These are phyloP conservation scores for Fulvia fulva DNA, from an alignment of 2,329 filamentous ascomycete genomes.

Conservation along the genomic window DNA sequence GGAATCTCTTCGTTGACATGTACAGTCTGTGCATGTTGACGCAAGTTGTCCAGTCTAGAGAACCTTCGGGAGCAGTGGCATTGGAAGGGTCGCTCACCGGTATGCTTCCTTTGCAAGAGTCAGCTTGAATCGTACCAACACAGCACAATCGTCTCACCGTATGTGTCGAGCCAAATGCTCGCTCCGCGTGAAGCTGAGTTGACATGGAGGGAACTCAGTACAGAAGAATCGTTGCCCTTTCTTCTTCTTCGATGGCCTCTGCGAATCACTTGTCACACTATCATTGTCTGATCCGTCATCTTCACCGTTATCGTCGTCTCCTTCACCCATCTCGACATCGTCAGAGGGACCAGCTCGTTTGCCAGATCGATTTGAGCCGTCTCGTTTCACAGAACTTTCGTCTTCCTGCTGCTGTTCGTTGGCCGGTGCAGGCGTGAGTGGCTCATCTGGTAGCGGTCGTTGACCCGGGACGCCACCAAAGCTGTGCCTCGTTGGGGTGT, in stretches of 20 bases:
- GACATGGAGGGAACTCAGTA: constrained; percentile 90
- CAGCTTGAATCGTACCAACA: constrained; percentile 18
- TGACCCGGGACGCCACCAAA: constrained; percentile 47
- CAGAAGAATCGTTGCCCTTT: constrained; percentile 96
- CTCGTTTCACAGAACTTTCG: constrained; percentile 44
- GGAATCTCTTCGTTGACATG: constrained; percentile 98
- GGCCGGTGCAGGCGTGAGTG: constrained; percentile 16
- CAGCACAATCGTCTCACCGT: constrained; percentile 52
- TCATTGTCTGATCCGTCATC: constrained; percentile 54
- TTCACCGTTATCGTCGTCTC: constrained; percentile 68
- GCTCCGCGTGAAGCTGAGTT: constrained; percentile 89
- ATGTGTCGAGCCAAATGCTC: constrained; percentile 95
- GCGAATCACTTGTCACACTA: constrained; percentile 54
- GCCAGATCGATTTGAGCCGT: constrained; percentile 58
- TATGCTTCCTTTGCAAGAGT: constrained; percentile 72
- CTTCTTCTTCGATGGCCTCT: constrained; percentile 84
- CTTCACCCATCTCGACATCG: constrained; percentile 69
- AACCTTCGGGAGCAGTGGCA: constrained; percentile 93
- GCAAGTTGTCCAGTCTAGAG: constrained; percentile 87
- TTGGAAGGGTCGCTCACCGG: constrained; percentile 91
- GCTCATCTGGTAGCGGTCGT: constrained; percentile 40
- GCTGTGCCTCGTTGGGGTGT: constrained; percentile 60
- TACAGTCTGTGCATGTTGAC: constrained; percentile 95
- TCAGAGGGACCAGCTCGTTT: constrained; percentile 57
- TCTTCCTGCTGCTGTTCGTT: constrained; percentile 10